A percentile compares a stretch with the other conserved stretches of the same genome.
Conservation (phyloP, 768 basidiomycete genomes). For the Hemileccinum rubropunctum region DNA sequence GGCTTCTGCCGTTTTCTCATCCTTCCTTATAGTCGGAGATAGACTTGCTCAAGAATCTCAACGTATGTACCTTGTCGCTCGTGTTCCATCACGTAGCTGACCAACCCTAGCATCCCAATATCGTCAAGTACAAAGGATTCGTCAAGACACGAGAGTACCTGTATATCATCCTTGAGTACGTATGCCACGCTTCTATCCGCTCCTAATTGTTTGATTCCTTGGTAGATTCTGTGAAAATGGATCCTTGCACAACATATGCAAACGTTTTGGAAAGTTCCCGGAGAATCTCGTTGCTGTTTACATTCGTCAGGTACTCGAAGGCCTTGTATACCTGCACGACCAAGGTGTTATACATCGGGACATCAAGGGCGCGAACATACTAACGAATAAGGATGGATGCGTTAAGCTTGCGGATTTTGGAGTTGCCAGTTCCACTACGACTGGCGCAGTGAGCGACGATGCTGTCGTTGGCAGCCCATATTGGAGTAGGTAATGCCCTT, state of each 20-base stretch:
- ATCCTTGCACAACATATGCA: conserved; percentile 90
- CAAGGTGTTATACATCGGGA: conserved; percentile 99
- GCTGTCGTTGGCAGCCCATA: conserved; percentile 98
- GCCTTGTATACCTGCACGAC: conserved; percentile 95
- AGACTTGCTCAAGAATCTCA: conserved; percentile 93
- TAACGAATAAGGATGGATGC: conserved; percentile 97
- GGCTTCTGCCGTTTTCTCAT: conserved; percentile 7
- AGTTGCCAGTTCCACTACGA: conserved; percentile 79
- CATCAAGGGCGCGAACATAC: conserved; percentile 98
- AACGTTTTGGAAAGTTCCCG: conserved; percentile 98
- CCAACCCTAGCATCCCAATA: conserved; percentile 78
- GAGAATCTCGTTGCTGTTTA: conserved; percentile 96
- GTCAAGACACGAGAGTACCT: conserved; percentile 92
- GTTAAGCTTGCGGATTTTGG: conserved; percentile 99
- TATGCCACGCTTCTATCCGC: conserved; percentile 5
- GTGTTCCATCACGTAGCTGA: conserved; percentile 10
- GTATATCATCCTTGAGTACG: conserved; percentile 94
- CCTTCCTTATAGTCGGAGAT: conserved; percentile 76
- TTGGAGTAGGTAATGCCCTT: conserved; percentile 70
- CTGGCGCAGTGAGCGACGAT: conserved; percentile 74
- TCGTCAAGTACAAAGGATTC: conserved; percentile 99
- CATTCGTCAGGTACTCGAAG: conserved; percentile 94
- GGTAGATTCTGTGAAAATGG: conserved; percentile 94
- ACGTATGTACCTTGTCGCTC: conserved; percentile 48
- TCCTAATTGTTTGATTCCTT: conserved; percentile 6